Evolutionary conservation across 805 yeast species (phyloP).

Genomic region (Metschnikowia similis): DNA sequence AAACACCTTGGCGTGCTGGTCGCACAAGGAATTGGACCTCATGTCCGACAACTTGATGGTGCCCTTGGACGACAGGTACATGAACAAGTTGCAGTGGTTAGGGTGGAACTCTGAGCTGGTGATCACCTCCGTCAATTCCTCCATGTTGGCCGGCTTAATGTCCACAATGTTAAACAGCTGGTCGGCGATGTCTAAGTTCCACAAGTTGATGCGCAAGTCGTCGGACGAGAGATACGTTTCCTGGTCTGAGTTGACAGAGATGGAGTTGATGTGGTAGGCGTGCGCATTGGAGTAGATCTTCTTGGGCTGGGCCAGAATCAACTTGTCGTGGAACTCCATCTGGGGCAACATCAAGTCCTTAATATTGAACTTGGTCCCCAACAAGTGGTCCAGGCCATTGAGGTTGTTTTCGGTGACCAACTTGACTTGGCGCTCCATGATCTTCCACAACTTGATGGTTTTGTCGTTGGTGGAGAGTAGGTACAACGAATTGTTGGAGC

Average conservation of each 20-base stretch:
- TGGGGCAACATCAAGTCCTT: slow-evolving; percentile 72
- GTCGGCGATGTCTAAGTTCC: slow-evolving; percentile 93
- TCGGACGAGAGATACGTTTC: slow-evolving; percentile 92
- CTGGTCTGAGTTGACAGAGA: slow-evolving; percentile 90
- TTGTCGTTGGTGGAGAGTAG: slow-evolving; percentile 91
- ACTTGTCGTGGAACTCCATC: slow-evolving; percentile 88
- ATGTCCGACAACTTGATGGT: slow-evolving; percentile 93
- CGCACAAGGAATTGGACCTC: slow-evolving; percentile 94
- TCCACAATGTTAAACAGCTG: slow-evolving; percentile 96
- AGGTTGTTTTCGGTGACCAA: slow-evolving; percentile 90
- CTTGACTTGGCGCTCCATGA: slow-evolving; percentile 85
- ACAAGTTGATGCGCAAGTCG: slow-evolving; percentile 89
- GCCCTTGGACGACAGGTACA: slow-evolving; percentile 94
- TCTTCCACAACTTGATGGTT: slow-evolving; percentile 97
- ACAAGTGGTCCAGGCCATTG: slow-evolving; percentile 18
- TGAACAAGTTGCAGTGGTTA: slow-evolving; percentile 80
- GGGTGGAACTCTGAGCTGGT: slow-evolving; percentile 98
- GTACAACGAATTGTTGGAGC: slow-evolving; percentile 86
- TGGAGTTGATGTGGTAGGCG: slow-evolving; percentile 95
- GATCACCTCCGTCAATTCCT: slow-evolving; percentile 95
- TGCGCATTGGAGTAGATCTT: slow-evolving; percentile 92
- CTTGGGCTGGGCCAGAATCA: slow-evolving; percentile 92
- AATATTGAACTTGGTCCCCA: slow-evolving; percentile 25
- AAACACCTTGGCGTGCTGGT: slow-evolving; percentile 77
- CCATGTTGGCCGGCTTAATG: slow-evolving; percentile 97